phyloP scores from a whole-genome alignment of 352 stramenopile genomes.

The Globisporangium nodosum region DNA sequence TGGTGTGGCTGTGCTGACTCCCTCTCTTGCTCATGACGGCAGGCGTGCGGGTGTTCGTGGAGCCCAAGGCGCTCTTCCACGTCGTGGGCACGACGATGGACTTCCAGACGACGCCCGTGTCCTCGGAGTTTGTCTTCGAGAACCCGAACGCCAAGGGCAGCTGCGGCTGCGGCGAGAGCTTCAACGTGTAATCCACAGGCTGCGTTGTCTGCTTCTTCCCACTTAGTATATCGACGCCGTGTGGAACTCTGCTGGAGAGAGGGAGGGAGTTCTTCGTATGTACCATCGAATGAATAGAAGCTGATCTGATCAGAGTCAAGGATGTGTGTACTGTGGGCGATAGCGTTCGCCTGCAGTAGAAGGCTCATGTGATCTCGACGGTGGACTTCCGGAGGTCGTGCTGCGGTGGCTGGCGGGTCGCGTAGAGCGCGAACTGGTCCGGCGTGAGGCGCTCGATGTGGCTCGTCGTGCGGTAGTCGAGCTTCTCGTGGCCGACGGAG shows the following conservation, averaged over 20 bases:
- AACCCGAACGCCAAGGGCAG: constrained; percentile 99
- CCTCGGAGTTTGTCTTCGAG: constrained; percentile 98
- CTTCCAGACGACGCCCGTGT: constrained; percentile 96
- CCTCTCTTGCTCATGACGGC: background rate
- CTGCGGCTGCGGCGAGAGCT: constrained; percentile 99
- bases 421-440: constrained; percentile 56
- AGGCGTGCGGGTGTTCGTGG: constrained; percentile 97
- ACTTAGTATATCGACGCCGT: background rate
- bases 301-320: background rate
- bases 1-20: background rate
- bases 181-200: constrained; percentile 91
- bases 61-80: constrained; percentile 98
- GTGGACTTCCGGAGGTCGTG: constrained; percentile 70
- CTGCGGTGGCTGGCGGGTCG: constrained; percentile 31
- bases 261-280: background rate
- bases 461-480: constrained; percentile 69
- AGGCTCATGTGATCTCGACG: constrained; percentile 47
- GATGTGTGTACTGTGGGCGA: too few relatives aligned
- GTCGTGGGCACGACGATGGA: constrained; percentile 99
- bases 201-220: background rate
- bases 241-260: too few relatives aligned
- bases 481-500: constrained; percentile 50
- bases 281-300: constrained; percentile 6
- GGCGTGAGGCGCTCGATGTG: constrained; percentile 45
- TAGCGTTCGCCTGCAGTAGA: background rate